Evolutionary conservation across 495 filamentous ascomycete species (phyloP).

Genomic region (Chaetomidium leptoderma): DNA sequence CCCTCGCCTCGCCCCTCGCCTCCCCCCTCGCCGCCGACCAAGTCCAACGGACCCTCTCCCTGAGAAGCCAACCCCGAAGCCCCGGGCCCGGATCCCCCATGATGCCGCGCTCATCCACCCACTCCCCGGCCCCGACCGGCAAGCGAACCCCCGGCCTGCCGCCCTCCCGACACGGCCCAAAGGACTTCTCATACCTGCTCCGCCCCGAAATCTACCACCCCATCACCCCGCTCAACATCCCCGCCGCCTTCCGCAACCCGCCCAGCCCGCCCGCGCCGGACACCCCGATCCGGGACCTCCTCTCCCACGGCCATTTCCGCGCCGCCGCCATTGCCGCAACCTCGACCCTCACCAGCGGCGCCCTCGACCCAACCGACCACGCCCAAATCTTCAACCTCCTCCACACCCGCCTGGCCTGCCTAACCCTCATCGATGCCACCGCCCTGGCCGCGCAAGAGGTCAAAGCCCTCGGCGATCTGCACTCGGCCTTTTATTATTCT

Average conservation of each 20-base stretch:
- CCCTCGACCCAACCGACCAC: constrained; percentile 52
- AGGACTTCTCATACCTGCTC: constrained; percentile 76
- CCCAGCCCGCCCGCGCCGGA: constrained; percentile 42
- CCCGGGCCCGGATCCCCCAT: constrained; percentile 22
- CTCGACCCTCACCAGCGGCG: constrained; percentile 51
- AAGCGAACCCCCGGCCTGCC: constrained; percentile 16
- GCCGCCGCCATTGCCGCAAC: constrained; percentile 70
- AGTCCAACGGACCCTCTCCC: constrained; percentile 4
- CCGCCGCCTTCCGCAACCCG: constrained; percentile 55
- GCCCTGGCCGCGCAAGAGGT: constrained; percentile 79
- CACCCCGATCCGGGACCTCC: constrained; percentile 51
- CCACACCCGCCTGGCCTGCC: constrained; percentile 77
- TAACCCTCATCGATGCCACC: constrained; percentile 65
- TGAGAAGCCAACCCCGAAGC: constrained; percentile 11
- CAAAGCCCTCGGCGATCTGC: constrained; percentile 76
- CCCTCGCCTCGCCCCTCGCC: constrained; percentile 27
- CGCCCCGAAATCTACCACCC: constrained; percentile 77
- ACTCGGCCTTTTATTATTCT: constrained; percentile 58
- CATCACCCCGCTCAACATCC: constrained; percentile 61
- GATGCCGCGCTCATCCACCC: constrained; percentile 25
- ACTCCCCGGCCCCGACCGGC: constrained; percentile 21
- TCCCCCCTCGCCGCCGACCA: constrained; percentile 27
- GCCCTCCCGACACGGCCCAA: constrained; percentile 34
- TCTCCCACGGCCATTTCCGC: constrained; percentile 60
- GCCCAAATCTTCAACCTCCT: constrained; percentile 67